Evolutionary conservation across 768 basidiomycete species (phyloP).

Genomic region (Suillus alpinus): DNA sequence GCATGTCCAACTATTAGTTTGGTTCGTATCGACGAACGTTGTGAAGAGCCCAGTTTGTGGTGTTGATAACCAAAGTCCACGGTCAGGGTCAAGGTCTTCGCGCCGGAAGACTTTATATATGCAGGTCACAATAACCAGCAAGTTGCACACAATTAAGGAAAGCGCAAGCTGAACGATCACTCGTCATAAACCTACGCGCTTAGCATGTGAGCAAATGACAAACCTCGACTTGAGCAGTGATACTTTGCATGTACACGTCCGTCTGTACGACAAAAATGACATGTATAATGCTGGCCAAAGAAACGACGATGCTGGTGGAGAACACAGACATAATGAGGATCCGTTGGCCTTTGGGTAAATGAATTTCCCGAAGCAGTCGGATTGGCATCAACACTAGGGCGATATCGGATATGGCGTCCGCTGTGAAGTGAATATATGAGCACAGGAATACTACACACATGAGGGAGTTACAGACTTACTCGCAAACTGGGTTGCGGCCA

Average conservation of each 20-base stretch:
- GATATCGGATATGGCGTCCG: conserved; percentile 3
- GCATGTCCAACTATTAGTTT: background rate
- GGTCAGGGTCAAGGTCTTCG: background rate
- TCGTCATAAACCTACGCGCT: background rate
- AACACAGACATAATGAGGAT: conserved; percentile 12
- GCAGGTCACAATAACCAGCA: conserved; percentile 3
- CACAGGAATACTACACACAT: background rate
- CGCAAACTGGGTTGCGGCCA: background rate
- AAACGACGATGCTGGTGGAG: conserved; percentile 10
- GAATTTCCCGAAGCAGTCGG: conserved; percentile 7
- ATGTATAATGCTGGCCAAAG: conserved; percentile 12
- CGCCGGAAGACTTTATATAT: background rate
- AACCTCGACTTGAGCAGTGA: conserved; percentile 10
- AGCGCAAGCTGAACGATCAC: background rate
- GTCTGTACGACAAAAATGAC: conserved; percentile 12
- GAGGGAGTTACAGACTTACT: background rate
- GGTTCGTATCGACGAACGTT: background rate
- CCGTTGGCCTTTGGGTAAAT: conserved; percentile 10
- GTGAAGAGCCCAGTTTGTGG: background rate
- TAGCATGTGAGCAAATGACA: background rate
- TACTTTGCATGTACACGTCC: conserved; percentile 6
- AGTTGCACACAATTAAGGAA: conserved; percentile 7
- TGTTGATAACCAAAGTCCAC: background rate
- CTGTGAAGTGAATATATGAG: background rate
- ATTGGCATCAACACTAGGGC: conserved; percentile 1